These are phyloP conservation scores for Arthrobotrys musiformis DNA, from an alignment of 2,329 filamentous ascomycete species.

Conservation along the genomic window DNA sequence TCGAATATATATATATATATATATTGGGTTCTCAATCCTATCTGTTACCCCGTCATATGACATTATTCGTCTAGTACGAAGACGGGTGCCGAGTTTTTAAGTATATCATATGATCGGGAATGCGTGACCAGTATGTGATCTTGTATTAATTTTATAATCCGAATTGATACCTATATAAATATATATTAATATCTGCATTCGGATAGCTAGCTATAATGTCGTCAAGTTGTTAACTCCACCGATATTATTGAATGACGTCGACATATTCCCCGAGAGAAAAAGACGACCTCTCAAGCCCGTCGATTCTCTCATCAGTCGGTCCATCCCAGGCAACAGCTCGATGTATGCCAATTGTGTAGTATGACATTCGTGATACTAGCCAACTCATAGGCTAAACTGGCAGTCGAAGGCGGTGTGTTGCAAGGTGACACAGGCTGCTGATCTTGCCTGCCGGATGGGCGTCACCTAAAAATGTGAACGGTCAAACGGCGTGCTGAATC, in stretches of 20 bases:
- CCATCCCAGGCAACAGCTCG: neutral
- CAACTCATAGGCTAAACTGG: neutral
- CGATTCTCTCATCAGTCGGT: no score
- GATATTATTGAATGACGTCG: no score
- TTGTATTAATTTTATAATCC: neutral
- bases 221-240: no score
- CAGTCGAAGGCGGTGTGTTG: neutral
- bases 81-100: no score
- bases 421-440: neutral
- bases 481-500: neutral
- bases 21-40: no score
- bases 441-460: neutral
- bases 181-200: neutral
- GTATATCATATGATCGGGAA: neutral
- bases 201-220: no score
- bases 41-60: no score
- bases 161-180: neutral
- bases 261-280: no score
- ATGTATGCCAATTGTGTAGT: neutral
- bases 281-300: no score
- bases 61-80: no score
- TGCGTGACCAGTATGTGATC: neutral
- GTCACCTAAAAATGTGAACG: neutral
- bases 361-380: neutral
- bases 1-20: no score